These are phyloP conservation scores for Fusarium sp. DNA, from an alignment of 2,329 filamentous ascomycete genomes.

Conservation along the genomic window DNA sequence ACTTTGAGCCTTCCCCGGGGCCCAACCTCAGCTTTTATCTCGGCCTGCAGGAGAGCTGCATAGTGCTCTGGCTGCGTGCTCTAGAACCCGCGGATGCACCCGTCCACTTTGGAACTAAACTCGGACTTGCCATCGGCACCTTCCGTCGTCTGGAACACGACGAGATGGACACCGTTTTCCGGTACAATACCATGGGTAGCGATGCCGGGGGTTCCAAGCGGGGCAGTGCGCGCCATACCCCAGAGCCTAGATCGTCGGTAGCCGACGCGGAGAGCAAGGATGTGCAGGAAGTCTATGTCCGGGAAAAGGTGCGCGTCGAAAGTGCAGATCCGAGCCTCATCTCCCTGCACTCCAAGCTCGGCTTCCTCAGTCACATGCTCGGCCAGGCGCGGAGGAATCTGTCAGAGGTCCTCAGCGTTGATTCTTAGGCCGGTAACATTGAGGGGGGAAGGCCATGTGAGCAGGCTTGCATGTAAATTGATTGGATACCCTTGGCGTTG, in stretches of 20 bases:
- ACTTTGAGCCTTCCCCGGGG: constrained; percentile 59
- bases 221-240: constrained; percentile 39
- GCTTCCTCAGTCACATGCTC: constrained; percentile 79
- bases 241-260: constrained; percentile 34
- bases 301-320: constrained; percentile 90
- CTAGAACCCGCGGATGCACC: constrained; percentile 74
- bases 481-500: constrained; percentile 42
- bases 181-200: constrained; percentile 59
- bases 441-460: constrained; percentile 24
- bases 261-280: constrained; percentile 34
- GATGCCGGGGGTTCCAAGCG: constrained; percentile 40
- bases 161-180: constrained; percentile 82
- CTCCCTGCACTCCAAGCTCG: constrained; percentile 84
- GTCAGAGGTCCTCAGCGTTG: constrained; percentile 79
- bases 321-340: constrained; percentile 89
- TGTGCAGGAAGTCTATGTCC: constrained; percentile 77
- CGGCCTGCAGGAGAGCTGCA: constrained; percentile 73
- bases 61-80: constrained; percentile 76
- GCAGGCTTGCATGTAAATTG: constrained; percentile 33
- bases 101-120: constrained; percentile 71
- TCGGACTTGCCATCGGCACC: constrained; percentile 75
- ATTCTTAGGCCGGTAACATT: constrained; percentile 32
- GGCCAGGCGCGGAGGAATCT: constrained; percentile 76
- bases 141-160: constrained; percentile 75
- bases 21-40: constrained; percentile 79